Conservation (phyloP, 306 rosid species). For the Begonia fuchsioides region DNA sequence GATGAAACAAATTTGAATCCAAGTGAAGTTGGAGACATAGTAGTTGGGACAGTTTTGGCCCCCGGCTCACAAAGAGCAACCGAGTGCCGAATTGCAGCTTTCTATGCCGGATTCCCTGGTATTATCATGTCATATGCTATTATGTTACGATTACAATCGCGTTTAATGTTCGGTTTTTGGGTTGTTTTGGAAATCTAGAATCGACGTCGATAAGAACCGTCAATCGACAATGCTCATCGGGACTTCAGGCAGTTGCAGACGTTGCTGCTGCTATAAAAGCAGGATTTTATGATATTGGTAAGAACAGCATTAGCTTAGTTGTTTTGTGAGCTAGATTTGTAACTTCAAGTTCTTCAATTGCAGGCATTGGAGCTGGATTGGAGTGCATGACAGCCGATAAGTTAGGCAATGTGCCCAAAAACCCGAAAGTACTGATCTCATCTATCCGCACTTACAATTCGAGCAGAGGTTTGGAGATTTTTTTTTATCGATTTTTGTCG, state of each 20-base stretch:
- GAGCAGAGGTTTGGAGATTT: no score
- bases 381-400: conserved; percentile 54
- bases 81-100: conserved; percentile 89
- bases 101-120: conserved; percentile 92
- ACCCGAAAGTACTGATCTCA: conserved; percentile 35
- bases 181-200: conserved; percentile 23
- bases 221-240: conserved; percentile 90
- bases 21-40: conserved; percentile 70
- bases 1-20: conserved; percentile 70
- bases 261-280: conserved; percentile 85
- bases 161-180: no score
- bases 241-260: conserved; percentile 94
- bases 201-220: conserved; percentile 78
- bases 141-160: no score
- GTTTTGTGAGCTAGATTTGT: background rate
- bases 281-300: conserved; percentile 78
- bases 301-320: conserved; percentile 4
- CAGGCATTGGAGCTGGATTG: conserved; percentile 88
- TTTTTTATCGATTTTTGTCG: no score
- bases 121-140: conserved; percentile 3
- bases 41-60: conserved; percentile 79
- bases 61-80: conserved; percentile 83
- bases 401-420: conserved; percentile 18
- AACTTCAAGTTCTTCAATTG: conserved; percentile 5
- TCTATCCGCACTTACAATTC: no score